A percentile compares a stretch with the other conserved stretches of the same genome.
phyloP scores from a whole-genome alignment of 148 eudicot genomes.

The Vaccinium vitisidaea region DNA sequence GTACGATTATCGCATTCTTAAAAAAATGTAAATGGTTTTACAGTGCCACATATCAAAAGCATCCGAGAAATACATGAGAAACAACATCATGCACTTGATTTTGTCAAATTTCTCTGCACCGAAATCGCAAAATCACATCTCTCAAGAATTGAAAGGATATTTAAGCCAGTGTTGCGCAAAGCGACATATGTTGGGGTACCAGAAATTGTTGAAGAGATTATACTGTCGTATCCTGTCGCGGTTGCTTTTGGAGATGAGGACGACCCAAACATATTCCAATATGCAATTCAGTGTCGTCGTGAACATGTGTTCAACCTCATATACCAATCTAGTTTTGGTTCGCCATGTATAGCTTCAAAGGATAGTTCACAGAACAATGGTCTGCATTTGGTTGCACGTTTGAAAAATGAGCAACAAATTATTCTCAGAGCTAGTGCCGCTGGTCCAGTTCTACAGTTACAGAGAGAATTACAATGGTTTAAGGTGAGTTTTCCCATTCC shows the following conservation, averaged over 20 bases:
- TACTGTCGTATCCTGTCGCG: background rate
- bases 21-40: background rate
- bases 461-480: background rate
- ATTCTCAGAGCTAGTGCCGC: background rate
- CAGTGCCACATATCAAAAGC: background rate
- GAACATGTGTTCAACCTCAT: background rate
- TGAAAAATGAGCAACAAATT: background rate
- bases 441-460: background rate
- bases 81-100: background rate
- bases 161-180: no score
- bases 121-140: background rate
- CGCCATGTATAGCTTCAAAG: no score
- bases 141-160: background rate
- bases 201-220: conserved; percentile 4
- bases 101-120: background rate
- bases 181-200: background rate
- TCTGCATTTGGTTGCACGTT: background rate
- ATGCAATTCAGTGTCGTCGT: background rate
- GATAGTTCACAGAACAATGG: background rate
- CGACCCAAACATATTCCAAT: background rate
- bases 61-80: background rate
- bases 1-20: background rate
- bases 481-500: background rate
- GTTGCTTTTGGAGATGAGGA: background rate
- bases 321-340: no score